Percentiles rank a stretch among this genome's conserved stretches.
These are phyloP conservation scores for Didymella keratinophila DNA, from an alignment of 2,329 filamentous ascomycete species.

Conservation along the genomic window DNA sequence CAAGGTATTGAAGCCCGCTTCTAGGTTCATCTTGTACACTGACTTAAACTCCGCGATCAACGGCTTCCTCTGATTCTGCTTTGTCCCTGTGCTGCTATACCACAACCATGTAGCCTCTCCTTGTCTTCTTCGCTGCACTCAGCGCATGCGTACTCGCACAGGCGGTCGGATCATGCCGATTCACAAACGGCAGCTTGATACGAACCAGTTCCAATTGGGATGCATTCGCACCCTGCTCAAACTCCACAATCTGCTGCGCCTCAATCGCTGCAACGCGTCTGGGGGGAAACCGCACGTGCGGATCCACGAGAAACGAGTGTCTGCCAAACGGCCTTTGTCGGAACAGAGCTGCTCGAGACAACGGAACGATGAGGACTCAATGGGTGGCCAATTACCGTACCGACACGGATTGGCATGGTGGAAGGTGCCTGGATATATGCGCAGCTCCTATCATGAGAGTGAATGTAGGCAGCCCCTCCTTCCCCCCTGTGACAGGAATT, in stretches of 20 bases:
- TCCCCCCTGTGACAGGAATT: too few relatives aligned
- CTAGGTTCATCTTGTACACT: too few relatives aligned
- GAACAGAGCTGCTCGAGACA: not conserved
- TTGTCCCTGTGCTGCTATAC: too few relatives aligned
- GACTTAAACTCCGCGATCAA: too few relatives aligned
- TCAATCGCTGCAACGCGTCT: slow-evolving; percentile 1
- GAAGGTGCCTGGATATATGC: slow-evolving; percentile 5
- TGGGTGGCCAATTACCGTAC: slow-evolving; percentile 8
- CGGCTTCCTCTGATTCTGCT: too few relatives aligned
- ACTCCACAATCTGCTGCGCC: not conserved
- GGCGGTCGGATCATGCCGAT: not conserved
- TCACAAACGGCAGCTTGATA: not conserved
- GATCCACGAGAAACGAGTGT: not conserved
- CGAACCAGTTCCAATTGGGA: not conserved
- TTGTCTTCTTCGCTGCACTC: not conserved
- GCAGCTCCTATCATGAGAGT: too few relatives aligned
- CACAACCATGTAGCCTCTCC: not conserved
- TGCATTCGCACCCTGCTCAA: not conserved
- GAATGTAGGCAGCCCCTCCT: too few relatives aligned
- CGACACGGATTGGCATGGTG: not conserved
- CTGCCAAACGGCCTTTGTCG: not conserved
- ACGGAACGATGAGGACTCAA: not conserved
- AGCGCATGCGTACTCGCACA: not conserved
- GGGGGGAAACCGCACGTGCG: not conserved
- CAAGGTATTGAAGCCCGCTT: not conserved